These are phyloP conservation scores for Beauveria varroae DNA, from an alignment of 2,329 filamentous ascomycete species.

Conservation along the genomic window DNA sequence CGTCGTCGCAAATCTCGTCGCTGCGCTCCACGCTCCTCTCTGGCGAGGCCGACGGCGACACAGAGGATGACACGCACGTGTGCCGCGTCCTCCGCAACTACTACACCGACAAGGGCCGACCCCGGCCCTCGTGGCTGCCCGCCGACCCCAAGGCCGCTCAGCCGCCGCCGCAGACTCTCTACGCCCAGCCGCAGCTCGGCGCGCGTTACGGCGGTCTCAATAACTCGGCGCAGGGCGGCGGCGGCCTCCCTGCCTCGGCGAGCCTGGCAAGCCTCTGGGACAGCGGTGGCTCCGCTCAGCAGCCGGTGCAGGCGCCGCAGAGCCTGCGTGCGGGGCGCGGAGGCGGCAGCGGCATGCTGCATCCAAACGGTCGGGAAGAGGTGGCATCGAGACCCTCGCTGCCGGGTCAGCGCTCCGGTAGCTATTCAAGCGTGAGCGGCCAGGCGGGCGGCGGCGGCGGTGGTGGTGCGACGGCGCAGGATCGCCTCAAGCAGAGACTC, in stretches of 20 bases:
- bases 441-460: constrained; percentile 24
- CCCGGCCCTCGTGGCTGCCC: constrained; percentile 80
- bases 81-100: constrained; percentile 88
- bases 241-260: neutral
- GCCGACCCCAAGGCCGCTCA: constrained; percentile 68
- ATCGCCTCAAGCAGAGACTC: constrained; percentile 71
- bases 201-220: constrained; percentile 44
- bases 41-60: constrained; percentile 61
- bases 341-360: neutral
- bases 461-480: constrained; percentile 59
- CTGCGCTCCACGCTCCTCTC: constrained; percentile 62
- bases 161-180: constrained; percentile 48
- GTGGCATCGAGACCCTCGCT: constrained; percentile 47
- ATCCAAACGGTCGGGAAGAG: constrained; percentile 23
- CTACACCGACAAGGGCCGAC: constrained; percentile 79
- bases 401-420: constrained; percentile 66
- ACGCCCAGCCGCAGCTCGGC: constrained; percentile 42
- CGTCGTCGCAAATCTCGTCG: constrained; percentile 57
- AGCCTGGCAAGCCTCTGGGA: constrained; percentile 53
- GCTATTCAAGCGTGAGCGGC: constrained; percentile 53
- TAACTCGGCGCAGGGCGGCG: constrained; percentile 27
- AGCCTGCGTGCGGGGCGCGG: constrained; percentile 24
- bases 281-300: constrained; percentile 26
- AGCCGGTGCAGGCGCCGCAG: constrained; percentile 21
- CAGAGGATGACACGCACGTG: constrained; percentile 88